phyloP scores from a whole-genome alignment of 1,284 basidiomycete species.

The Rhodotorula sp. region DNA sequence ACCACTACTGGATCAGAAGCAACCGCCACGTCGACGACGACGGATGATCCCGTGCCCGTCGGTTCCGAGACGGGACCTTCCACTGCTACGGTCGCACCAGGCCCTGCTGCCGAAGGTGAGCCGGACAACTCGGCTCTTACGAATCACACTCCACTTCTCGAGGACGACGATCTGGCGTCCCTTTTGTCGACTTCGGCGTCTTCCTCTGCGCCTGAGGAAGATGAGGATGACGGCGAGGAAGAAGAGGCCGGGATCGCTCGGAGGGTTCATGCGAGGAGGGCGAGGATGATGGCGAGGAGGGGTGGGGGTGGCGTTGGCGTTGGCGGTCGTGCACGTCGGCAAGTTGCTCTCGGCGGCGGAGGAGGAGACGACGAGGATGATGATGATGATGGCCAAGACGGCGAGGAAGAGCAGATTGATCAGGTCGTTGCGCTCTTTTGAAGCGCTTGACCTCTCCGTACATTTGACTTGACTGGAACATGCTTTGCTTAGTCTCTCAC shows the following conservation, averaged over 20 bases:
- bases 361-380: neutral
- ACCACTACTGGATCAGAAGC: no score
- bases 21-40: no score
- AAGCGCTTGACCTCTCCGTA: neutral
- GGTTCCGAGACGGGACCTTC: no score
- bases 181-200: neutral
- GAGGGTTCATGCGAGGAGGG: neutral
- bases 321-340: no score
- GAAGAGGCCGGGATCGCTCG: neutral
- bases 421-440: constrained; percentile 21
- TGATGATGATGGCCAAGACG: neutral
- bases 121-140: no score
- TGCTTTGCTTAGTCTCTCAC: no score
- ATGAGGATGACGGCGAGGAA: neutral
- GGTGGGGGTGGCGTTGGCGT: no score
- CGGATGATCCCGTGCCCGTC: no score
- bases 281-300: neutral
- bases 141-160: neutral
- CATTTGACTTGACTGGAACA: neutral
- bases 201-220: neutral
- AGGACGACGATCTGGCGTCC: neutral
- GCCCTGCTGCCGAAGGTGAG: no score
- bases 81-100: no score
- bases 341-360: no score
- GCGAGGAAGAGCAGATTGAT: constrained; percentile 3